Conservation (phyloP, 2,329 filamentous ascomycete species). For the Talaromyces piceae region DNA sequence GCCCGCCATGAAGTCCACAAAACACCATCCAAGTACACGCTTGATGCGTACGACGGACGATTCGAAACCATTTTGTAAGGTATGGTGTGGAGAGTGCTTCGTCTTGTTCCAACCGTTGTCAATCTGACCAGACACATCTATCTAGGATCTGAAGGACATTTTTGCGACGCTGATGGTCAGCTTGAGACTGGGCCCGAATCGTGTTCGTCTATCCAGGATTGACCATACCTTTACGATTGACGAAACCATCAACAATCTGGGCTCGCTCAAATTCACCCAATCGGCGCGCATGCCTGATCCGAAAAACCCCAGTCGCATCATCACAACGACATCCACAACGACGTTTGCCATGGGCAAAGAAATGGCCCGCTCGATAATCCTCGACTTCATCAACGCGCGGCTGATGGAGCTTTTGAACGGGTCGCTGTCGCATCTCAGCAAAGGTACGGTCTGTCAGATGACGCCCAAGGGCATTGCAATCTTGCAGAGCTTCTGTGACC, state of each 20-base stretch:
- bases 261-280: conserved; percentile 95
- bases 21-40: conserved; percentile 97
- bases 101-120: not conserved
- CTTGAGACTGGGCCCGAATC: conserved; percentile 78
- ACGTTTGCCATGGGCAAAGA: conserved; percentile 99
- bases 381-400: conserved; percentile 84
- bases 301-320: conserved; percentile 88
- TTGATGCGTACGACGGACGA: conserved; percentile 97
- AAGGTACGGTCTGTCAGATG: conserved; percentile 87
- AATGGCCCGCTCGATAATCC: conserved; percentile 93
- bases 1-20: conserved; percentile 48
- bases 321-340: conserved; percentile 95
- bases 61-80: conserved; percentile 88
- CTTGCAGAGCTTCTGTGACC: conserved; percentile 80
- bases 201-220: conserved; percentile 80
- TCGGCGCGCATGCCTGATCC: conserved; percentile 98
- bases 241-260: conserved; percentile 95
- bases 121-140: conserved; percentile 25
- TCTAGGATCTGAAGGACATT: conserved; percentile 98
- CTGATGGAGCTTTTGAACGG: conserved; percentile 93
- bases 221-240: conserved; percentile 94
- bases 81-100: conserved; percentile 40
- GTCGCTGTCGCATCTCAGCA: conserved; percentile 75
- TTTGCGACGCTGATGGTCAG: conserved; percentile 95
- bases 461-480: conserved; percentile 92